Evolutionary conservation across 1,284 basidiomycete species (phyloP), one percentile per base, ranked within the genome.

Genomic region (Cerioporus squamosus): DNA sequence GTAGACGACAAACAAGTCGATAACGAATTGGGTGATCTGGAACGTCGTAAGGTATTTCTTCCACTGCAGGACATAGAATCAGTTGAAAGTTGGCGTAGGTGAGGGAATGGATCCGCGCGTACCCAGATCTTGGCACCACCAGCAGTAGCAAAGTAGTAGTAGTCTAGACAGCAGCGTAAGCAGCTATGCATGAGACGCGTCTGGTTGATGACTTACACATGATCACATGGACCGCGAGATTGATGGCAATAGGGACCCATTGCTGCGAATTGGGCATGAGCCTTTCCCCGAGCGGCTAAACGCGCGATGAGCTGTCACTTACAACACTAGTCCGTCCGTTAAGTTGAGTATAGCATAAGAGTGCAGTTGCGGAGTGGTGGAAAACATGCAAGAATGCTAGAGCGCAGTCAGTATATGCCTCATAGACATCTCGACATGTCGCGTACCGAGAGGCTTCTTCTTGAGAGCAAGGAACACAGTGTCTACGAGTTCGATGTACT

Each of bases 291-390:
- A 31, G 55, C 51, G 51, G 45, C n/a, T 42, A 42, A 15, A 31
- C 31, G 71, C 44, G 1, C 22, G 44, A 22, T 40, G 50, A 46
- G 40, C 53, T 26, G 22, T 51, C 26, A 75, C 88, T 65, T 74
- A 94, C 93, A 62, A 97, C 88, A 65, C 92, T 93, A 51, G 95
- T 96, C 74, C 85, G 85, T 71, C 97, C 96, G 68, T 97, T 91
- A 63, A 99, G 83, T 79, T 99, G 96, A 56, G 90, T 89, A 75
- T 89, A 98, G 80, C 97, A 98, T 60, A 99, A 82, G 54, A 97
- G 77, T 59, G 97, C 97, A 56, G 97, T 98, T n/a, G 96, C 97
- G 62, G 96, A 94, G 81, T 98, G 97, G 76, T 98, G 97, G 83
- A 97, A 98, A 67, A 98, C 96, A 75, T 99, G 97, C 64, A 99